Conservation (phyloP, 2,329 filamentous ascomycete genomes). For the Cercospora sp. region DNA sequence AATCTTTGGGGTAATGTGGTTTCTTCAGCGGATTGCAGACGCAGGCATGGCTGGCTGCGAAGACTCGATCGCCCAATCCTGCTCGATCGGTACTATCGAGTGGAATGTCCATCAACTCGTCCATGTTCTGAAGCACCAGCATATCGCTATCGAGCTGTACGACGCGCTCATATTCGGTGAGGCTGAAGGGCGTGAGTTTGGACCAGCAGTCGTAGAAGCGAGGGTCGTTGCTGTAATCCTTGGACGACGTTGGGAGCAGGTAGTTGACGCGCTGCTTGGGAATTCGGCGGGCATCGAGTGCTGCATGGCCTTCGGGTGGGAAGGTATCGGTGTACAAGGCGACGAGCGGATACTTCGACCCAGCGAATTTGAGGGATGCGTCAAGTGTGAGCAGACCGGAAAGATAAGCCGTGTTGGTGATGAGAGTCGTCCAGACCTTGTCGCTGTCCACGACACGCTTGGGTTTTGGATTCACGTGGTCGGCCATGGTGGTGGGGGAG, state of each 20-base stretch:
- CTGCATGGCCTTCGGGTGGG: slow-evolving; percentile 65
- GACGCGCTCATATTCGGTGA: slow-evolving; percentile 74
- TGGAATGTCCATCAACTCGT: slow-evolving; percentile 82
- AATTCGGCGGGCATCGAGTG: slow-evolving; percentile 69
- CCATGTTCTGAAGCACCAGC: slow-evolving; percentile 81
- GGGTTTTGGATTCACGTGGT: slow-evolving; percentile 29
- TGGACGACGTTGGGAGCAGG: slow-evolving; percentile 64
- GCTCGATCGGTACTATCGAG: slow-evolving; percentile 60
- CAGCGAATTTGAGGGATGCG: slow-evolving; percentile 66
- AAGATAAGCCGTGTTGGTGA: slow-evolving; percentile 81
- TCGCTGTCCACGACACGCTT: slow-evolving; percentile 37
- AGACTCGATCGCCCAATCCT: slow-evolving; percentile 64
- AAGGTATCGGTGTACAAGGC: slow-evolving; percentile 81
- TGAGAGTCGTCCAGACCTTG: slow-evolving; percentile 81
- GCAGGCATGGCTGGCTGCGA: slow-evolving; percentile 81
- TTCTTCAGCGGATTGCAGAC: slow-evolving; percentile 81
- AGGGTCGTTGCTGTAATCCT: slow-evolving; percentile 73
- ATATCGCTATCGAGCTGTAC: slow-evolving; percentile 89
- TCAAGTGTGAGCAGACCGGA: slow-evolving; percentile 79
- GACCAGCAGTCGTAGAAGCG: slow-evolving; percentile 90
- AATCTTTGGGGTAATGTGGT: slow-evolving; percentile 74
- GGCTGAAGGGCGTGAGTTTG: slow-evolving; percentile 76
- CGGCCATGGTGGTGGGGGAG: slow-evolving; percentile 15
- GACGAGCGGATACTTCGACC: slow-evolving; percentile 73
- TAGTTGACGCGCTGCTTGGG: slow-evolving; percentile 69